phyloP scores from a whole-genome alignment of 1,139 yeast genomes.

The Groenewaldozyma sp. region DNA sequence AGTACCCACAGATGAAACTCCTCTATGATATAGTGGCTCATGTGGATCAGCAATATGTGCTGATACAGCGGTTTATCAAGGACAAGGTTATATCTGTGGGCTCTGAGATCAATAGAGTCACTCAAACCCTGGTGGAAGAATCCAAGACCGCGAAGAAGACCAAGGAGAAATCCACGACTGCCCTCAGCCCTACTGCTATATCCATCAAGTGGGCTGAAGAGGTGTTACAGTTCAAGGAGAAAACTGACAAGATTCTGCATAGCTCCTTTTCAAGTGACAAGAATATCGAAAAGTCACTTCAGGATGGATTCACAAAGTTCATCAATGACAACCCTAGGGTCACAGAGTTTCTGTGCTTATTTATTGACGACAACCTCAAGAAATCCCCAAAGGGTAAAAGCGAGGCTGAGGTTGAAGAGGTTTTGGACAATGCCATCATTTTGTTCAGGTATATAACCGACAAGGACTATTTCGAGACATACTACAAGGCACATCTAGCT shows the following conservation, averaged over 20 bases:
- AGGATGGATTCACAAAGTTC: constrained; percentile 53
- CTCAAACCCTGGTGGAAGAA: constrained; percentile 15
- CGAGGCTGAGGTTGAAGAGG: constrained; percentile 45
- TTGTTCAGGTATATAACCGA: constrained; percentile 67
- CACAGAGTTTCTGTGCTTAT: constrained; percentile 66
- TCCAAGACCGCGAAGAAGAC: constrained; percentile 17
- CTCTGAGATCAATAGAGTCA: constrained; percentile 26
- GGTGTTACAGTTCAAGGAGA: constrained; percentile 46
- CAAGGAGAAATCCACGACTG: constrained; percentile 30
- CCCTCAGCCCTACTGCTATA: constrained; percentile 36
- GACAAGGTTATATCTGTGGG: constrained; percentile 41
- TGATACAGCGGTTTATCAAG: constrained; percentile 43
- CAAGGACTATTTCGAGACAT: constrained; percentile 79
- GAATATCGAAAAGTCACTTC: constrained; percentile 46
- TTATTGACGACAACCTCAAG: constrained; percentile 63
- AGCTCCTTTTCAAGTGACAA: constrained; percentile 43
- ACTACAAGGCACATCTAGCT: constrained; percentile 84
- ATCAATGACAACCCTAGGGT: constrained; percentile 51
- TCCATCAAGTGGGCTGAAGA: constrained; percentile 67
- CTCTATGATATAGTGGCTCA: constrained; percentile 44
- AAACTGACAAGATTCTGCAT: constrained; percentile 40
- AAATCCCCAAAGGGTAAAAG: constrained; percentile 46
- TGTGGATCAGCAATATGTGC: constrained; percentile 44
- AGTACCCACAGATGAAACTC: constrained; percentile 34
- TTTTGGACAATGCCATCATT: constrained; percentile 46